Conservation (phyloP, 768 basidiomycete species). For the Asterophora lycoperdoides region DNA sequence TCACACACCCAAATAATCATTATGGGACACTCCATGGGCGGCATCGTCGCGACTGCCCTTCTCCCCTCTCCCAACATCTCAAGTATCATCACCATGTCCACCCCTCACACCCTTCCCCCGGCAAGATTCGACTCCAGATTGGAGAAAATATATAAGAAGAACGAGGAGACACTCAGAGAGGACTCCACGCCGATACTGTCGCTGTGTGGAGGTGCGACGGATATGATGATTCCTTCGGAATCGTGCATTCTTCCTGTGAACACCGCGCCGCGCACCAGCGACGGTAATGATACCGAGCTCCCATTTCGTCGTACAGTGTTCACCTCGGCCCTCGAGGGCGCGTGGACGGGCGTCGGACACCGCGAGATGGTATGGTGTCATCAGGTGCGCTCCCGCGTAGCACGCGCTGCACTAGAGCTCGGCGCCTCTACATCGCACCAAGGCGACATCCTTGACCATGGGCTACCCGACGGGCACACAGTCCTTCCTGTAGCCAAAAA, state of each 20-base stretch:
- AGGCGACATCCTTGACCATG: slow-evolving; percentile 47
- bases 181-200: slow-evolving; percentile 71
- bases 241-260: slow-evolving; percentile 60
- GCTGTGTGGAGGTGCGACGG: slow-evolving; percentile 88
- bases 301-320: slow-evolving; percentile 64
- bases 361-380: slow-evolving; percentile 99
- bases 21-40: slow-evolving; percentile 97
- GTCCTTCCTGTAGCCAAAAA: slow-evolving; percentile 29
- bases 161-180: slow-evolving; percentile 33
- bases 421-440: slow-evolving; percentile 30
- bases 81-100: slow-evolving; percentile 92
- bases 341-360: slow-evolving; percentile 95
- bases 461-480: slow-evolving; percentile 62
- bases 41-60: slow-evolving; percentile 80
- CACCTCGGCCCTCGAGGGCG: slow-evolving; percentile 82
- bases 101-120: slow-evolving; percentile 85
- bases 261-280: slow-evolving; percentile 8
- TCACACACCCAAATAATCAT: slow-evolving; percentile 61
- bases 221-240: slow-evolving; percentile 90
- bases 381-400: slow-evolving; percentile 89
- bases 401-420: slow-evolving; percentile 72
- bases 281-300: not conserved
- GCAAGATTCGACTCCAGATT: slow-evolving; percentile 82
- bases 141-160: slow-evolving; percentile 62
- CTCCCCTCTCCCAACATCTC: slow-evolving; percentile 65